Percentiles rank a stretch among this genome's conserved stretches.
Conservation (phyloP, 2,329 filamentous ascomycete species). For the Ophiostoma australiae region DNA sequence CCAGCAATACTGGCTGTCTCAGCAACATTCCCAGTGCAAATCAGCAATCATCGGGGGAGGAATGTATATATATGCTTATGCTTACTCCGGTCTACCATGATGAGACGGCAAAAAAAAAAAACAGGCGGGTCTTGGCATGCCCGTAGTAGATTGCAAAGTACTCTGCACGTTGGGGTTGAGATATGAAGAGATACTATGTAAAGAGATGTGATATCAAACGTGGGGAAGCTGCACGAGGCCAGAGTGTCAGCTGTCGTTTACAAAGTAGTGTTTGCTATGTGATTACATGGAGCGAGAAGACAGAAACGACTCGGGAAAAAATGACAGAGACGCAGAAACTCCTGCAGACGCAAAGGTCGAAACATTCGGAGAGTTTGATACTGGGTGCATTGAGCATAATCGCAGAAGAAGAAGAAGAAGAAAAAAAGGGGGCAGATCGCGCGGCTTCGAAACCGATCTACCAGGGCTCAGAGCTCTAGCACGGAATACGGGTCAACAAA, state of each 20-base stretch:
- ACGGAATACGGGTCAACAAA: slow-evolving; percentile 7
- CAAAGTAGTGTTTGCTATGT: background rate
- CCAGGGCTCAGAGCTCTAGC: background rate
- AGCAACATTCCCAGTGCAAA: background rate
- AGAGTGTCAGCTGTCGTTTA: background rate
- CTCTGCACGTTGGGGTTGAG: background rate
- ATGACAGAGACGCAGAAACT: background rate
- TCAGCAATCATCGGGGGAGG: background rate
- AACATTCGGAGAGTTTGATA: slow-evolving; percentile 5
- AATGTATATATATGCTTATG: background rate
- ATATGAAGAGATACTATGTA: background rate
- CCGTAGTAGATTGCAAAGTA: background rate
- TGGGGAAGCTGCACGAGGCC: background rate
- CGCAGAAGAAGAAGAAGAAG: background rate
- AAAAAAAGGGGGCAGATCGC: slow-evolving; percentile 3
- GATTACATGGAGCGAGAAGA: background rate
- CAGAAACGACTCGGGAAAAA: background rate
- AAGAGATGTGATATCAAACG: background rate
- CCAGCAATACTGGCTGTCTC: background rate
- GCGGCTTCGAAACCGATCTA: slow-evolving; percentile 9
- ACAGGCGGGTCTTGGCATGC: background rate
- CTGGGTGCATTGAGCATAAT: background rate
- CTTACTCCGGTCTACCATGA: background rate
- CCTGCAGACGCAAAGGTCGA: background rate
- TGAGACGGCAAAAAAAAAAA: background rate